A percentile compares a stretch with the other conserved stretches of the same genome.
Conservation (phyloP, 768 basidiomycete species). For the Gymnopilus dilepis region DNA sequence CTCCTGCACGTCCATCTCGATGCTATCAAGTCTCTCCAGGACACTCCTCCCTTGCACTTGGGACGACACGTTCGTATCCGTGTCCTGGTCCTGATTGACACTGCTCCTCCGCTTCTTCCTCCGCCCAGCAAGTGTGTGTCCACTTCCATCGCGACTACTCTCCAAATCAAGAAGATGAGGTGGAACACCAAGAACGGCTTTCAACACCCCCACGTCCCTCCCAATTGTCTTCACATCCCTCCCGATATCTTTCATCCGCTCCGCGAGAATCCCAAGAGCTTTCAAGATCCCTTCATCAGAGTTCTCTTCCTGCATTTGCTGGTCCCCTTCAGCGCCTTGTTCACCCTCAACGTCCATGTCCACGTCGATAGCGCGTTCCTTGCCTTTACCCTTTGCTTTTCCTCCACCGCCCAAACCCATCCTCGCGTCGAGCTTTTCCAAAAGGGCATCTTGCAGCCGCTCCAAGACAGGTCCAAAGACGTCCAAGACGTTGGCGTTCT, state of each 20-base stretch:
- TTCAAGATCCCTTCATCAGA: neutral
- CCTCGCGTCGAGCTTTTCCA: neutral
- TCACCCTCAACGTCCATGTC: too few relatives aligned
- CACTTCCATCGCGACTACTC: neutral
- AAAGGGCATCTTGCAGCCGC: neutral
- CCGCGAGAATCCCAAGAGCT: slow-evolving; percentile 2
- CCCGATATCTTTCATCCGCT: slow-evolving; percentile 6
- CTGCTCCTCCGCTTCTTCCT: neutral
- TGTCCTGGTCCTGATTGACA: neutral
- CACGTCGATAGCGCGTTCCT: too few relatives aligned
- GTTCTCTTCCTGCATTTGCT: neutral
- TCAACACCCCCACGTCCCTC: neutral
- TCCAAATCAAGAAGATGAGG: neutral
- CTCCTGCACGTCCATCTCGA: slow-evolving; percentile 24
- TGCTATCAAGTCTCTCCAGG: slow-evolving; percentile 13
- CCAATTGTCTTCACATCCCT: slow-evolving; percentile 10
- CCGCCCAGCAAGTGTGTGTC: neutral
- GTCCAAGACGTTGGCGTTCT: neutral
- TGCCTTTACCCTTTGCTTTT: neutral
- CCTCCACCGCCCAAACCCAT: neutral
- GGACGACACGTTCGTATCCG: neutral
- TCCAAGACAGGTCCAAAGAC: neutral
- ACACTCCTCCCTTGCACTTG: slow-evolving; percentile 6
- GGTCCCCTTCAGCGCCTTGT: too few relatives aligned
- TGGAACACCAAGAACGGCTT: slow-evolving; percentile 9